Evolutionary conservation across 352 stramenopile genomes (phyloP), one percentile per base, ranked within the genome.

Genomic region (Nothophytophthora sp.): DNA sequence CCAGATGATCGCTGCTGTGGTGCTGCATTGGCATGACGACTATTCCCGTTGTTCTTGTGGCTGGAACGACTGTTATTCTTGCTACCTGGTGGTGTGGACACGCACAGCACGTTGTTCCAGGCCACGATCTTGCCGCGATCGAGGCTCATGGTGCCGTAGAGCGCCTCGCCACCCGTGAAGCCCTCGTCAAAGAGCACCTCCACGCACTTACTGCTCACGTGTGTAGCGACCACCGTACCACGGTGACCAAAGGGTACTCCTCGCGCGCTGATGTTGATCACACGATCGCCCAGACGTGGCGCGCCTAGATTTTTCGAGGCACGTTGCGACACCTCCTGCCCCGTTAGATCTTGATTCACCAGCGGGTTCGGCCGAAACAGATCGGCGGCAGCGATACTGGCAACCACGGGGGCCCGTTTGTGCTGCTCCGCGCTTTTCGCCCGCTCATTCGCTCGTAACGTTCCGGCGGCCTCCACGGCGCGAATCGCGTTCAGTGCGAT

Each of bases 221-320:
- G 97, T 13, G 97, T 98, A 5, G 92, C 94, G 50, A 99, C 92
- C 41, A 99, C 96, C 16, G 96, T 99, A n/a, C 97, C 98, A 52
- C 95, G 86, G 19, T 96, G 82, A 16, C 97, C 97, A 65, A 99
- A 98, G 5, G 98, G 97, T 20, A 99, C 94, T 33, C 91, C 95
- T 47, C 85, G 90, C 3, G 88, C 93, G 38, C 80, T 96, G 22
- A 99, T 87, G 68, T 99, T 99, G 28, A 98, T 97, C 45, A 99
- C 86, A n/a, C 98, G 89, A 60, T 99, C 96, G 30, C 97, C 97
- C 8, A 99, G 72, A 28, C 86, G 75, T 22, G 95, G 96, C 20
- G 93, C 66, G n/a, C 78, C 80, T 23, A 48, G 62, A 37, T 90
- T 90, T 29, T 69, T 65, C 1, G 77, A 85, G 15, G 74, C 68